These are phyloP conservation scores for Murraya paniculata DNA, from an alignment of 345 rosid species.

Conservation along the genomic window DNA sequence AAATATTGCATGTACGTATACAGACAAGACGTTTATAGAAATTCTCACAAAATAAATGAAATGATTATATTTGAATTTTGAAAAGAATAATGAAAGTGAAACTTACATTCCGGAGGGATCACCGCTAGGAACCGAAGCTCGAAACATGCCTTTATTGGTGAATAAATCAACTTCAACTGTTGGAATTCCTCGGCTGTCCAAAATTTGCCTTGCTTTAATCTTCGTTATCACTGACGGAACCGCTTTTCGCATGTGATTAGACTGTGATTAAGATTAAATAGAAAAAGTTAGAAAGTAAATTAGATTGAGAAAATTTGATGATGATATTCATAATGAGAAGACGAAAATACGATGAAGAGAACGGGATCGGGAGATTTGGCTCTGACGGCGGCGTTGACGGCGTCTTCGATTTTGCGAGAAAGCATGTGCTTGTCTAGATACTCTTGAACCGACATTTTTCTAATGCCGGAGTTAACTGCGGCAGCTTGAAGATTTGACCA, in stretches of 20 bases:
- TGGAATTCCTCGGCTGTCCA: constrained; percentile 93
- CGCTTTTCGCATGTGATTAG: constrained; percentile 91
- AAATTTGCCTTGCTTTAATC: constrained; percentile 82
- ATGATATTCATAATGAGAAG: background rate
- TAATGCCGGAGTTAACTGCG: background rate
- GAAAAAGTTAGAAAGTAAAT: background rate
- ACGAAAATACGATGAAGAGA: constrained; percentile 72
- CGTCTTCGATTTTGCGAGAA: constrained; percentile 95
- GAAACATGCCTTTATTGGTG: constrained; percentile 87
- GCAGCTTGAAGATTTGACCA: background rate
- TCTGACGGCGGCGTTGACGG: constrained; percentile 97
- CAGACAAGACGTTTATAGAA: background rate
- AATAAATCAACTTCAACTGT: constrained; percentile 89
- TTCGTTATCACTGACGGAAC: constrained; percentile 83
- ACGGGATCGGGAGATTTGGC: constrained; percentile 93
- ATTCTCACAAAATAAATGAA: background rate
- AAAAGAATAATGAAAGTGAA: background rate
- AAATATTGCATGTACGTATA: background rate
- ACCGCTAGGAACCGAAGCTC: constrained; percentile 85
- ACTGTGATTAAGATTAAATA: constrained; percentile 37
- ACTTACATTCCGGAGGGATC: constrained; percentile 80
- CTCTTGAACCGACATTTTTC: constrained; percentile 86
- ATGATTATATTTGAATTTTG: background rate
- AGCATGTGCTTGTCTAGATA: constrained; percentile 87
- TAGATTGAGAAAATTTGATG: background rate